phyloP scores from a whole-genome alignment of 1,284 basidiomycete species.

The Anthracocystis walkeri region DNA sequence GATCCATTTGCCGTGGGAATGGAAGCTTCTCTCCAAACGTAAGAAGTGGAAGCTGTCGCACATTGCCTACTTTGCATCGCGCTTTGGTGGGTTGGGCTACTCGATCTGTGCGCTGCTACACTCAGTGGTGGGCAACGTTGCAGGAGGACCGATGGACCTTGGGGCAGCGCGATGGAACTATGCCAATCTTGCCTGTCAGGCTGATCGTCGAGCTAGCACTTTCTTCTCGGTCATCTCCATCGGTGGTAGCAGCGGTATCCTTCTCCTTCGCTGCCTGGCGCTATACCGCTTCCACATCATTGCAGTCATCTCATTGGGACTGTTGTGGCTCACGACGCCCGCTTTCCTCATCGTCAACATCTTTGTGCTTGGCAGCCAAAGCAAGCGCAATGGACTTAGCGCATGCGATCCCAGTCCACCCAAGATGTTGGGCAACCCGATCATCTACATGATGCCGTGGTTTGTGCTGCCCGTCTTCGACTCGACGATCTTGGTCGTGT shows the following conservation, averaged over 20 bases:
- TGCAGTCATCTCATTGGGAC: slow-evolving; percentile 35
- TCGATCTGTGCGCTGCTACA: slow-evolving; percentile 40
- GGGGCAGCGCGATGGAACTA: slow-evolving; percentile 43
- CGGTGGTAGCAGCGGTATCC: slow-evolving; percentile 49
- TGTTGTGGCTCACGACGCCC: slow-evolving; percentile 46
- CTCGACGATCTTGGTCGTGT: slow-evolving; percentile 44
- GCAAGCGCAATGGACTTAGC: slow-evolving; percentile 44
- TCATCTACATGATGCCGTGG: slow-evolving; percentile 48
- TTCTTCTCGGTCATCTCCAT: slow-evolving; percentile 47
- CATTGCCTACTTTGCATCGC: slow-evolving; percentile 51
- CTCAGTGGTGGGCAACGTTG: slow-evolving; percentile 37
- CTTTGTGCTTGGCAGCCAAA: slow-evolving; percentile 34
- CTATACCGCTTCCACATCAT: slow-evolving; percentile 45
- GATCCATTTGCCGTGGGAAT: slow-evolving; percentile 50
- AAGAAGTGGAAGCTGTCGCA: slow-evolving; percentile 54
- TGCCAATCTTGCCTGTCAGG: slow-evolving; percentile 44
- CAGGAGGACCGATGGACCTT: slow-evolving; percentile 28
- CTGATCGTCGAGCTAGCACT: slow-evolving; percentile 37
- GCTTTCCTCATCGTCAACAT: slow-evolving; percentile 45
- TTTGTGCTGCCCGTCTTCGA: slow-evolving; percentile 53
- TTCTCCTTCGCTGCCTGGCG: slow-evolving; percentile 45
- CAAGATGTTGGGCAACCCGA: slow-evolving; percentile 15
- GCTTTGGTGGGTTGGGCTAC: slow-evolving; percentile 43
- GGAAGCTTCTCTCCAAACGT: slow-evolving; percentile 38
- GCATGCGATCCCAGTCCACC: slow-evolving; percentile 46